A percentile compares a stretch with the other conserved stretches of the same genome.
These are phyloP conservation scores for Wickerhamiella occidentalis DNA, from an alignment of 805 yeast species.

Conservation along the genomic window DNA sequence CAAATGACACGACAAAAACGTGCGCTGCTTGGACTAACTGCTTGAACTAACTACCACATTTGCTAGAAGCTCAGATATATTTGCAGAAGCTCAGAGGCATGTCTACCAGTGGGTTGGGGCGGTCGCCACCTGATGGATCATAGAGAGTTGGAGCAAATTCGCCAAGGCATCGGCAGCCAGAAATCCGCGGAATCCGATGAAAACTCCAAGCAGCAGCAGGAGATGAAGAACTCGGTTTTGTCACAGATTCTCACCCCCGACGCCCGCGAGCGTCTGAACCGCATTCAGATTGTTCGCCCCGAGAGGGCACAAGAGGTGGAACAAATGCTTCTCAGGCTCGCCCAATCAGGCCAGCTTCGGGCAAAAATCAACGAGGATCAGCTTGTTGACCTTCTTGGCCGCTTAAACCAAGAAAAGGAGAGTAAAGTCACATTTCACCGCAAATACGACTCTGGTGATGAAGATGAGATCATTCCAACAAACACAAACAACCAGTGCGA, in stretches of 20 bases:
- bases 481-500: neutral
- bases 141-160: constrained; percentile 67
- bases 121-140: constrained; percentile 7
- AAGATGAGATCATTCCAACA: neutral
- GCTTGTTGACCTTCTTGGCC: constrained; percentile 70
- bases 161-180: constrained; percentile 69
- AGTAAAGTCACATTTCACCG: constrained; percentile 13
- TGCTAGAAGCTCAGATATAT: too few relatives aligned
- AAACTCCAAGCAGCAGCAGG: constrained; percentile 26
- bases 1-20: too few relatives aligned
- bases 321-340: constrained; percentile 57
- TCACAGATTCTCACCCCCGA: constrained; percentile 65
- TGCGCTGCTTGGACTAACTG: too few relatives aligned
- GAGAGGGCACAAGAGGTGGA: constrained; percentile 88
- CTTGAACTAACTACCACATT: neutral
- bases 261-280: constrained; percentile 76
- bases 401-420: constrained; percentile 49
- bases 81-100: too few relatives aligned
- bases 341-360: constrained; percentile 61
- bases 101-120: too few relatives aligned
- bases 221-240: constrained; percentile 33
- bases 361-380: constrained; percentile 71
- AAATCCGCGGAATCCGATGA: neutral
- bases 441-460: constrained; percentile 38
- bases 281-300: constrained; percentile 81